Percentiles rank a stretch among this genome's conserved stretches.
Conservation (phyloP, 1,139 yeast species). For the Geotrichum cucujoidarum region DNA sequence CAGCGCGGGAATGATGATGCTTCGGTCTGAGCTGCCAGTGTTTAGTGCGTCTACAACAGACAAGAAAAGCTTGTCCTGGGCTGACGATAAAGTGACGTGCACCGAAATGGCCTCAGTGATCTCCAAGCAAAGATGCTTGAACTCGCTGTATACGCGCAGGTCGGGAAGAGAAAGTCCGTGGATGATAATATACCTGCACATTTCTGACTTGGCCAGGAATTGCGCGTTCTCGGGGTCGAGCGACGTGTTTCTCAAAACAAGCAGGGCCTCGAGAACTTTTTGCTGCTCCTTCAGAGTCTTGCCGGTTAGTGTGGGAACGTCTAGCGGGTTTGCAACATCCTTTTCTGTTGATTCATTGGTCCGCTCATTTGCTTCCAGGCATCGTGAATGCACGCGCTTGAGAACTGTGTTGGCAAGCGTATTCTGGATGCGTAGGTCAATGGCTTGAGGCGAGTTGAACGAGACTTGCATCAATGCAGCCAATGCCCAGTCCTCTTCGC, state of each 20-base stretch:
- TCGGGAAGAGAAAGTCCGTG: constrained; percentile 43
- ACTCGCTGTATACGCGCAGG: constrained; percentile 47
- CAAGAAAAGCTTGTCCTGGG: constrained; percentile 40
- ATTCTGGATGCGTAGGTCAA: not conserved
- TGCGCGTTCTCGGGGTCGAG: constrained; percentile 87
- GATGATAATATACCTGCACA: constrained; percentile 39
- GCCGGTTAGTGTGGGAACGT: constrained; percentile 19
- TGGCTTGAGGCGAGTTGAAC: constrained; percentile 21
- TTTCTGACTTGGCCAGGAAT: constrained; percentile 54
- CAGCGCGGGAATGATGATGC: constrained; percentile 38
- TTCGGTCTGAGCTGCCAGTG: constrained; percentile 34
- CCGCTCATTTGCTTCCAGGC: constrained; percentile 32
- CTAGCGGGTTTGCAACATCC: constrained; percentile 20
- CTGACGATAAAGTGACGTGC: constrained; percentile 66
- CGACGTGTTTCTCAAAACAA: constrained; percentile 71
- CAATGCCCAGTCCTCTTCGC: constrained; percentile 65
- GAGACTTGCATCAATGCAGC: constrained; percentile 56
- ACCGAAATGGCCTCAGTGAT: constrained; percentile 81
- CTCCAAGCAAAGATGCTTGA: constrained; percentile 67
- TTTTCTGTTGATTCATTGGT: not conserved
- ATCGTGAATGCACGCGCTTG: constrained; percentile 3
- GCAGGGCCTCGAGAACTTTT: constrained; percentile 55
- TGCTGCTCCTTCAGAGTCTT: constrained; percentile 37
- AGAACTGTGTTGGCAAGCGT: constrained; percentile 4
- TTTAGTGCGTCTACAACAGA: constrained; percentile 25